A percentile compares a stretch with the other conserved stretches of the same genome.
Evolutionary conservation across 768 basidiomycete genomes (phyloP).

Genomic region (Leccinum variicolor): DNA sequence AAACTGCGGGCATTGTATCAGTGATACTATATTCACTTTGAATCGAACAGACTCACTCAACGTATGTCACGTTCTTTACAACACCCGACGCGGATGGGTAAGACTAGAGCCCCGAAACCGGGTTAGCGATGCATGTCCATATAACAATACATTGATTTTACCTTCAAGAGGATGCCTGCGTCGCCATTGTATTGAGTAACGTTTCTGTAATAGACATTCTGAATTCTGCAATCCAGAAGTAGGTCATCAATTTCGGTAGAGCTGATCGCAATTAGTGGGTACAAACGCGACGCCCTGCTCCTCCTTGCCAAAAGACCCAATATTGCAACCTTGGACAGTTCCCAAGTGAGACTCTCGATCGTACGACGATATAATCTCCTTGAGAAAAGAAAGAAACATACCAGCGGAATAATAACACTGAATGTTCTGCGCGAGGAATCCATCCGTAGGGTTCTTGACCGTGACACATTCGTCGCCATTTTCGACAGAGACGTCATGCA

Average conservation of each 20-base stretch:
- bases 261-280: neutral
- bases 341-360: neutral
- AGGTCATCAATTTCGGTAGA: neutral
- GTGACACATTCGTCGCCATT: slow-evolving; percentile 34
- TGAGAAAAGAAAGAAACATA: neutral
- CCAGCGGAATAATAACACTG: slow-evolving; percentile 7
- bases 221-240: neutral
- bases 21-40: neutral
- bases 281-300: slow-evolving; percentile 1
- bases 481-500: slow-evolving; percentile 34
- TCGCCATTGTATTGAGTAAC: neutral
- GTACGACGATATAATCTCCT: neutral
- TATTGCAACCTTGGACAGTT: slow-evolving; percentile 10
- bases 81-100: slow-evolving; percentile 9
- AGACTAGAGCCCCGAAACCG: slow-evolving; percentile 1
- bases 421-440: slow-evolving; percentile 13
- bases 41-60: slow-evolving; percentile 1
- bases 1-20: slow-evolving; percentile 6
- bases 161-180: slow-evolving; percentile 10
- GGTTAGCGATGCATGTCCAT: neutral
- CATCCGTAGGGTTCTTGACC: slow-evolving; percentile 30
- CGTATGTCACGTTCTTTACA: slow-evolving; percentile 9
- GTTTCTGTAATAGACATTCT: slow-evolving; percentile 10
- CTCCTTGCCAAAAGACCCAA: slow-evolving; percentile 8
- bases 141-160: neutral